Percentiles rank a stretch among this genome's conserved stretches.
Conservation (phyloP, 225 moss, liverwort and hornwort species). For the Rhytidiadelphus loreus region DNA sequence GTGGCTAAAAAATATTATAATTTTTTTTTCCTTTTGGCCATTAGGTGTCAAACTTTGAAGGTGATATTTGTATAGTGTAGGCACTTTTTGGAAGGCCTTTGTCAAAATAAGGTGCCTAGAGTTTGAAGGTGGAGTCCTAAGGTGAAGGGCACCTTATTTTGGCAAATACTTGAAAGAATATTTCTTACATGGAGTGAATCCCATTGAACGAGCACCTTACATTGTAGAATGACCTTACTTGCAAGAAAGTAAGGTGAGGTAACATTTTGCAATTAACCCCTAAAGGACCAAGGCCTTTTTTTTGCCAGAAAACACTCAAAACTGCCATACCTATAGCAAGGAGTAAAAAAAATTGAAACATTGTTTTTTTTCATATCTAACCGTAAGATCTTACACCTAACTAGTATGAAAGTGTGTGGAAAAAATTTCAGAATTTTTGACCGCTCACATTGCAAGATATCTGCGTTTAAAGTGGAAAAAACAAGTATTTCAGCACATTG, state of each 20-base stretch:
- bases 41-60: neutral
- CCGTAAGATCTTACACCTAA: no score
- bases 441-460: no score
- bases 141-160: accelerated
- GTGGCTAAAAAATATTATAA: neutral
- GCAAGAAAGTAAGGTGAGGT: accelerated
- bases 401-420: no score
- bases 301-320: no score
- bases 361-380: no score
- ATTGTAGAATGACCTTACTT: neutral
- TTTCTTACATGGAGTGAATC: accelerated
- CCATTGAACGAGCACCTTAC: accelerated
- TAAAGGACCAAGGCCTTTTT: no score
- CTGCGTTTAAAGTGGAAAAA: no score
- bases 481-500: no score
- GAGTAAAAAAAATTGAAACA: no score
- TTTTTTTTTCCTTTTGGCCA: neutral
- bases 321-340: no score
- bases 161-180: neutral
- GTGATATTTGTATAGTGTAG: neutral
- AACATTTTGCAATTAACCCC: neutral
- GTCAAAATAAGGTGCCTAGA: accelerated
- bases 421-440: no score
- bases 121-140: neutral
- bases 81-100: neutral